These are phyloP conservation scores for Salix exigua DNA, from an alignment of 345 rosid species.

Conservation along the genomic window DNA sequence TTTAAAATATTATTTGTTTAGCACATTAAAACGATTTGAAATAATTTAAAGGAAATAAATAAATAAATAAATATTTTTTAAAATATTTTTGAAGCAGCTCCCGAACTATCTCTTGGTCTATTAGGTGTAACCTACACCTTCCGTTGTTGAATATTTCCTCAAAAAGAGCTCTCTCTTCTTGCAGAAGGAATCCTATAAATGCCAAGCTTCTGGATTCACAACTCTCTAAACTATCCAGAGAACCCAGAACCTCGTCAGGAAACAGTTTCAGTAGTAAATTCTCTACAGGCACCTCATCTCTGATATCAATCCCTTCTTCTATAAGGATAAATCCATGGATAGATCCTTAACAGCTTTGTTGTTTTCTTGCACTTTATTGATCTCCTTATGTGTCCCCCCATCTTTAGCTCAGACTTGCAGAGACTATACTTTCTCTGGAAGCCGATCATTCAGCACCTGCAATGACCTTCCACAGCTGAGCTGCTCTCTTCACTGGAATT, in stretches of 20 bases:
- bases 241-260: not conserved
- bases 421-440: constrained; percentile 32
- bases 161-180: not conserved
- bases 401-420: constrained; percentile 40
- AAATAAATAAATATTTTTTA: no score
- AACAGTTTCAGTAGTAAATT: not conserved
- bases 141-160: not conserved
- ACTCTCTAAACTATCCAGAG: not conserved
- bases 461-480: constrained; percentile 39
- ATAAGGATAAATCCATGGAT: constrained; percentile 4
- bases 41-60: no score
- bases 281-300: not conserved
- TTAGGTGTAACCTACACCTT: not conserved
- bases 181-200: not conserved
- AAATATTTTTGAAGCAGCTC: no score
- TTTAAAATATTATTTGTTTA: no score
- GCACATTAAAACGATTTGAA: no score
- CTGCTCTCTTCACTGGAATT: constrained; percentile 68
- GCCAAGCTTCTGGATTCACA: not conserved
- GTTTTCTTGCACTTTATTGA: not conserved
- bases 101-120: no score
- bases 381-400: not conserved
- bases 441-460: constrained; percentile 31
- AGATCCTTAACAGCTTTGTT: not conserved
- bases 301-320: not conserved